Evolutionary conservation across 768 basidiomycete species (phyloP).

Genomic region (Collybia mongolica): DNA sequence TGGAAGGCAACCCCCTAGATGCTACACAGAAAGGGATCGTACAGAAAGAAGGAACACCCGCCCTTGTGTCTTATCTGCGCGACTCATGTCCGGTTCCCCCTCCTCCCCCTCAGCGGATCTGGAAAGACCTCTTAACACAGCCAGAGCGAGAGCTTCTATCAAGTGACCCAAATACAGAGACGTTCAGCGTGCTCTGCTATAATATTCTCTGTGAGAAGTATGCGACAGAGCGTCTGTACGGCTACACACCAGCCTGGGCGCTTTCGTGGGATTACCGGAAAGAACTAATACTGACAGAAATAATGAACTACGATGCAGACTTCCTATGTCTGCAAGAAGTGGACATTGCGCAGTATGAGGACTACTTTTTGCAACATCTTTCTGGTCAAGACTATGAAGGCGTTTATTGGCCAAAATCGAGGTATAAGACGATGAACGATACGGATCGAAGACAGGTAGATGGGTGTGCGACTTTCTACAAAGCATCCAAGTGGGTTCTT

Average conservation of each 20-base stretch:
- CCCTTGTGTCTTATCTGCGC: slow-evolving; percentile 86
- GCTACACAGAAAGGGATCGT: slow-evolving; percentile 71
- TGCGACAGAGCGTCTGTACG: slow-evolving; percentile 87
- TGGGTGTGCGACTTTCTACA: slow-evolving; percentile 97
- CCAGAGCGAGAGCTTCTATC: slow-evolving; percentile 58
- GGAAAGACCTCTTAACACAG: slow-evolving; percentile 63
- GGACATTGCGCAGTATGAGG: slow-evolving; percentile 89
- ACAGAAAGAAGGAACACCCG: slow-evolving; percentile 93
- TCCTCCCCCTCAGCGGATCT: slow-evolving; percentile 77
- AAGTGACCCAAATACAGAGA: slow-evolving; percentile 69
- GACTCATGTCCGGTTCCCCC: slow-evolving; percentile 86
- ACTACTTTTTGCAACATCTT: slow-evolving; percentile 80
- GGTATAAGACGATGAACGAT: slow-evolving; percentile 91
- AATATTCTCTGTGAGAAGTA: slow-evolving; percentile 93
- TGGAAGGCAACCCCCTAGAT: slow-evolving; percentile 97
- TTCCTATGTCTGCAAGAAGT: slow-evolving; percentile 96
- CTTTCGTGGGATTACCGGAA: slow-evolving; percentile 94
- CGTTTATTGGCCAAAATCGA: slow-evolving; percentile 87
- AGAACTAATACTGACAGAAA: slow-evolving; percentile 82
- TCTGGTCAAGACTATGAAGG: slow-evolving; percentile 83
- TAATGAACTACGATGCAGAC: slow-evolving; percentile 79
- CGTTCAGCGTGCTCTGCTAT: slow-evolving; percentile 81
- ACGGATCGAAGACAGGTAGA: slow-evolving; percentile 87
- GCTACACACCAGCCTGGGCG: slow-evolving; percentile 97
- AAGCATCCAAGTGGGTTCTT: slow-evolving; percentile 71